Evolutionary conservation across 2,329 filamentous ascomycete species (phyloP), one percentile per base, ranked within the genome.

Genomic region (Alternaria longipes): DNA sequence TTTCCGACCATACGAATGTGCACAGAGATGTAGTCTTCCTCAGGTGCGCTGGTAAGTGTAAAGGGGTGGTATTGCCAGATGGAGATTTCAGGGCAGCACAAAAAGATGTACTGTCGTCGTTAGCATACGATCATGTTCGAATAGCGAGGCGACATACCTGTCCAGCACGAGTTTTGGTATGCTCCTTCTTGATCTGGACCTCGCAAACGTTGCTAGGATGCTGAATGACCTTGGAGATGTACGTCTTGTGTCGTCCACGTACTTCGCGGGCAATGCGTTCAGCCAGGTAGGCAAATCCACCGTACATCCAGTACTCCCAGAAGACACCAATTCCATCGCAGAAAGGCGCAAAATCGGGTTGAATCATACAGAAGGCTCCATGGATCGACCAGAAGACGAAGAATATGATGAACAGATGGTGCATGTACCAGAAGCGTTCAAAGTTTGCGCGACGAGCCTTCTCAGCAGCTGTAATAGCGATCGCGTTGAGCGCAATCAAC

Each of bases 331-430:
- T 83, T 59, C 89, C 89, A 57, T 87, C 84, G 80, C 92, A 94
- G 78, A 91, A 94, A 1, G 92, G 91, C 6, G 90, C 90, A 64
- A 91, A 87, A 76, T 95, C 92, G 54, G 91, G 89, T 79, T 92
- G 91, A 73, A 94, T 94, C 92, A 95, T 94, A 80, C 92, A 94
- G 82, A 93, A 95, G 26, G 91, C 90, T 60, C 92, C 92, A 79
- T 96, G 92, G 72, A 94, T 86, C n/a, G 91, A 89, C 91, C 92
- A 95, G 84, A 95, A 94, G 69, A 94, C 84, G 83, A 95, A 95
- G 85, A 95, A 95, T 66, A 94, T 74, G 79, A 94, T 87, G 78
- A 95, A 95, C 77, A 95, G 86, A 81, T 95, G 92, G 80, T 96
- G 92, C 2, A 90, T 92, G 79, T 93, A 94, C 92, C 92, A 96